Evolutionary conservation across 345 rosid genomes (phyloP), one percentile per base, ranked within the genome.

Genomic region (Crucihimalaya himalaica): DNA sequence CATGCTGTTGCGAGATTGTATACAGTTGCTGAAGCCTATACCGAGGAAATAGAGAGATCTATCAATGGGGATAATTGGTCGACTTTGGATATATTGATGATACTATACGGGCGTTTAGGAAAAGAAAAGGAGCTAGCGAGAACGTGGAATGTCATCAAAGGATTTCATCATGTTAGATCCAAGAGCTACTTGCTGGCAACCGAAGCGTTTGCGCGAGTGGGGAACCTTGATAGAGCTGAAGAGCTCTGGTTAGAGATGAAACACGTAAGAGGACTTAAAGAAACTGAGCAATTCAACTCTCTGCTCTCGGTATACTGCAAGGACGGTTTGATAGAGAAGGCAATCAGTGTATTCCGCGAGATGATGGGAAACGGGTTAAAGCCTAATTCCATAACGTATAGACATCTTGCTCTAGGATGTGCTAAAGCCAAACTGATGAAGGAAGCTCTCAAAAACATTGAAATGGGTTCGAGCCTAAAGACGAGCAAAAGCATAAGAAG

Each of bases 361-460:
- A 85, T 89, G 86, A 83, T 80, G 8, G 51, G 25, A 8, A 74
- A 66, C 8, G 84, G 82, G 35, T 87, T 87, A 79, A 85, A 85
- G 68, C 90, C 98, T 1, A 92, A 91, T 76, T 84, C 93, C 54
- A 94, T 89, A 37, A 91, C 97, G 13, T 86, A 81, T 66, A 85
- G 90, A 25, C 89, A 88, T 85, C 93, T 95, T 40, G 93, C 97
- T 62, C 69, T 92, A n/a, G 99, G 93, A 67, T 91, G 98, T 75
- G 82, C 87, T 77, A 89, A 83, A 75, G 86, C 88, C 8, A 85
- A 80, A 19, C 70, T 86, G 66, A 62, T 80, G 70, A 84, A 83
- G 10, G 93, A 89, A 87, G 85, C 93, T 63, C 66, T 86, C 63
- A 95, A 84, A 66, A 88, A 93, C 68, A 79, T 94, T 2, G 89